phyloP scores from a whole-genome alignment of 202 grass and related monocot species.

The Setaria italica region DNA sequence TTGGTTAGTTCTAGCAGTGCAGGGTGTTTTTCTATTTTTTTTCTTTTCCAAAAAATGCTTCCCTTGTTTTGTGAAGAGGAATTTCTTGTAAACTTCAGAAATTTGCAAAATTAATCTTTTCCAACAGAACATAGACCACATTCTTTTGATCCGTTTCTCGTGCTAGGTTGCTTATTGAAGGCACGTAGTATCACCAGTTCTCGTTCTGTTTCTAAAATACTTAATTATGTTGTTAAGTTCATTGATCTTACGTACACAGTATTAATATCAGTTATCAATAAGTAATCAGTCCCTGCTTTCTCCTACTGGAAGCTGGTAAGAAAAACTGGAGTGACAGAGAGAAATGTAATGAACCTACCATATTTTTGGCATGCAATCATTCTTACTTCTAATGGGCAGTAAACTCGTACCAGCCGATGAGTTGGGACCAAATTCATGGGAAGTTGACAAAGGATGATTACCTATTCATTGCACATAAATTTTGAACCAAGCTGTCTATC shows the following conservation, averaged over 20 bases:
- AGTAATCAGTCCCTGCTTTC: neutral
- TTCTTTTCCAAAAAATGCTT: neutral
- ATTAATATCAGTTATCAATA: constrained; percentile 3
- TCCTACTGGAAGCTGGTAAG: neutral
- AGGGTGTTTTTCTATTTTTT: neutral
- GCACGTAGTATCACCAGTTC: neutral
- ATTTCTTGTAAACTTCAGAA: neutral
- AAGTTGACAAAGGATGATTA: neutral
- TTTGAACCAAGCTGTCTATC: constrained; percentile 4
- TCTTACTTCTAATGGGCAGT: neutral
- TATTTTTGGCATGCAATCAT: neutral
- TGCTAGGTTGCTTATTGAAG: neutral
- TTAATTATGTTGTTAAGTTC: neutral
- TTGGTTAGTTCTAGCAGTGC: neutral
- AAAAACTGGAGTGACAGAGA: neutral
- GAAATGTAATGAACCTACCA: neutral
- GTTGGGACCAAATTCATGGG: neutral
- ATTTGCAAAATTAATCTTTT: neutral
- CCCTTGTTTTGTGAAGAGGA: neutral
- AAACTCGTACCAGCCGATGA: neutral
- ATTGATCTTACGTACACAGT: neutral
- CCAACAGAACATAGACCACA: neutral
- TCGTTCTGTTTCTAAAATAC: neutral
- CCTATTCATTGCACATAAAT: neutral
- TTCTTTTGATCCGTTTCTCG: neutral